Evolutionary conservation across 2,329 filamentous ascomycete species (phyloP).

Genomic region (Cladosporium velox): DNA sequence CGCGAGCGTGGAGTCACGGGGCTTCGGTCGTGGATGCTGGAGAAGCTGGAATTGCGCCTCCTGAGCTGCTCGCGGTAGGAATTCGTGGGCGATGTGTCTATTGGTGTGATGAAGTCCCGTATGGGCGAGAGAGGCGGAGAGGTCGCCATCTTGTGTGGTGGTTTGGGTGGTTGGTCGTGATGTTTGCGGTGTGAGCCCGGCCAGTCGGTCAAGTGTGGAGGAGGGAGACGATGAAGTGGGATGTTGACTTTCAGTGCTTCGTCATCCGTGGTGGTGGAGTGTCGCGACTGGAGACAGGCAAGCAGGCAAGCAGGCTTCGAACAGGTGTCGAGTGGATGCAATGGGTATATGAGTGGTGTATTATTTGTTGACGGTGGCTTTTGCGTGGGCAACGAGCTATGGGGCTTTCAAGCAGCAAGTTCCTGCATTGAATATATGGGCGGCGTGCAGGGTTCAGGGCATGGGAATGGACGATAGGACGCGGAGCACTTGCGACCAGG

Average conservation of each 20-base stretch:
- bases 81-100: constrained; percentile 44
- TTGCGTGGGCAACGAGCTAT: not conserved
- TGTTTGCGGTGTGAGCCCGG: not conserved
- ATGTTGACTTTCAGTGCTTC: not conserved
- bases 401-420: not conserved
- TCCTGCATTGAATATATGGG: constrained; percentile 1
- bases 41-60: constrained; percentile 44
- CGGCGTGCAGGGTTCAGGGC: constrained; percentile 6
- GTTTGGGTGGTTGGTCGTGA: not conserved
- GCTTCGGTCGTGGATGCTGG: constrained; percentile 44
- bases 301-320: not conserved
- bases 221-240: not conserved
- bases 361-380: constrained; percentile 8
- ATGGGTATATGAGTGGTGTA: constrained; percentile 1
- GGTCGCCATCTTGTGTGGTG: constrained; percentile 32
- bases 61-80: constrained; percentile 36
- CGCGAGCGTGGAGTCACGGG: constrained; percentile 46
- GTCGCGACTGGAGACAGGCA: not conserved
- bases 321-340: not conserved
- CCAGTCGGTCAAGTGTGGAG: not conserved
- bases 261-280: not conserved
- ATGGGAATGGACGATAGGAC: not conserved
- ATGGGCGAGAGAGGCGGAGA: constrained; percentile 48
- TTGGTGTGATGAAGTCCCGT: constrained; percentile 45
- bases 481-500: not conserved